Evolutionary conservation across 495 filamentous ascomycete genomes (phyloP), one percentile per base, ranked within the genome.

Genomic region (Xanthoparmelia taractica): DNA sequence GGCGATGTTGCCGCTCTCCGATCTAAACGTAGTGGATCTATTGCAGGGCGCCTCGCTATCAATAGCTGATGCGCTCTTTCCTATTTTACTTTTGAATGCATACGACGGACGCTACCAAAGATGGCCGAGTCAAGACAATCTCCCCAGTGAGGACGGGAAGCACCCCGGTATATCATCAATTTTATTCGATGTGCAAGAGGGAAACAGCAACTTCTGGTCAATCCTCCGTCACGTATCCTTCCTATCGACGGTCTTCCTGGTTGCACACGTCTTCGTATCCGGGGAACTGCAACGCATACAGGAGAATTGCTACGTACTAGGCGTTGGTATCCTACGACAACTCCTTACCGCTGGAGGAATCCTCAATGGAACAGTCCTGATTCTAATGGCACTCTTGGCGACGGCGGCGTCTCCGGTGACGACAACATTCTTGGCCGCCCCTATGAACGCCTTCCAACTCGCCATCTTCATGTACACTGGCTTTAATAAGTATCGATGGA

Each of bases 281-380:
- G 61, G 61, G 34, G 65, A 67, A 33, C 45, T 47, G 12, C 37
- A 45, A 20, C n/a, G 36, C 37, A 60, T 64, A 13, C 36, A 17
- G 20, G 38, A 47, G n/a, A 57, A 67, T 7, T 64, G 61, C 36
- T 67, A 67, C 25, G 61, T 67, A 50, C 31, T 67, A 10, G 60
- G 57, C 25, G 60, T 63, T 2, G 17, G 17, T 23, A 41, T 15
- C 2, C 6, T 56, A 36, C 43, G 60, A 34, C 11, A 41, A 3
- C 18, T 63, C 0, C 52, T 63, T 31, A 29, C 43, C 0, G 31
- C 25, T 25, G 55, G 60, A 17, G 60, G 60, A 52, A 41, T 55
- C 50, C 38, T 63, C 10, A 63, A 57, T 15, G 60, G 50, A 10
- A 17, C 52, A 2, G 31, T 55, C 8, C 18, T 63, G 2, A 33